These are phyloP conservation scores for Exophiala lecanii-corni DNA, from an alignment of 2,329 filamentous ascomycete species.

Conservation along the genomic window DNA sequence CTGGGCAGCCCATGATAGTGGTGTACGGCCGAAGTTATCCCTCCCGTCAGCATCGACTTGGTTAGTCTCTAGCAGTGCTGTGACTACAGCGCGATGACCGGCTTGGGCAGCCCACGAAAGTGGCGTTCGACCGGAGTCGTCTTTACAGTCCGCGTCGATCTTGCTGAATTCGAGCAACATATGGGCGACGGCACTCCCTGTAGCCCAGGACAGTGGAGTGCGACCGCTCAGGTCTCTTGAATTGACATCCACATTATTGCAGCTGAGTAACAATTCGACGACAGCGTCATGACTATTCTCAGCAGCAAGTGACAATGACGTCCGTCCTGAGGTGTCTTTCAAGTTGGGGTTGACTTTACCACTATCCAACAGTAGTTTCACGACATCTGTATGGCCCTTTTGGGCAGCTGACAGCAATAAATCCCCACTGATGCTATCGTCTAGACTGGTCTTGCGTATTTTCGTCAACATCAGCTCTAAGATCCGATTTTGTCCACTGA, in stretches of 20 bases:
- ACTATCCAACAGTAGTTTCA: conserved; percentile 28
- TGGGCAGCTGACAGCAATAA: conserved; percentile 27
- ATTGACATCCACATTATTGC: no score
- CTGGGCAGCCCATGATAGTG: background rate
- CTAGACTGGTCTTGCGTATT: conserved; percentile 25
- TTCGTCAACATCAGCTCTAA: conserved; percentile 11
- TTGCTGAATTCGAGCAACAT: conserved; percentile 23
- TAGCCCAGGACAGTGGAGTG: conserved; percentile 26
- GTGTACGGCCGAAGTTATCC: conserved; percentile 3
- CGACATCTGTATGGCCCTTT: conserved; percentile 26
- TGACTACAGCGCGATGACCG: conserved; percentile 12
- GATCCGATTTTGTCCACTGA: no score
- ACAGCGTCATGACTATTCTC: conserved; percentile 10
- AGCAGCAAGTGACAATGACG: no score
- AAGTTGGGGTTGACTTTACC: conserved; percentile 19
- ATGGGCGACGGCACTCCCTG: conserved; percentile 25
- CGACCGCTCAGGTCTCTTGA: no score
- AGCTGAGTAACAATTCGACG: no score
- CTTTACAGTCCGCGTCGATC: conserved; percentile 6
- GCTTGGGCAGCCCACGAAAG: conserved; percentile 3
- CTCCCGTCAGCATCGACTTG: conserved; percentile 6
- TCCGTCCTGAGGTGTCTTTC: no score
- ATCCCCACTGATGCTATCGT: no score
- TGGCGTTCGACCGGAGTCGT: conserved; percentile 10
- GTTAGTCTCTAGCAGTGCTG: conserved; percentile 7